A percentile compares a stretch with the other conserved stretches of the same genome.
phyloP scores from a whole-genome alignment of 768 basidiomycete genomes.

The Kwoniella europaea region DNA sequence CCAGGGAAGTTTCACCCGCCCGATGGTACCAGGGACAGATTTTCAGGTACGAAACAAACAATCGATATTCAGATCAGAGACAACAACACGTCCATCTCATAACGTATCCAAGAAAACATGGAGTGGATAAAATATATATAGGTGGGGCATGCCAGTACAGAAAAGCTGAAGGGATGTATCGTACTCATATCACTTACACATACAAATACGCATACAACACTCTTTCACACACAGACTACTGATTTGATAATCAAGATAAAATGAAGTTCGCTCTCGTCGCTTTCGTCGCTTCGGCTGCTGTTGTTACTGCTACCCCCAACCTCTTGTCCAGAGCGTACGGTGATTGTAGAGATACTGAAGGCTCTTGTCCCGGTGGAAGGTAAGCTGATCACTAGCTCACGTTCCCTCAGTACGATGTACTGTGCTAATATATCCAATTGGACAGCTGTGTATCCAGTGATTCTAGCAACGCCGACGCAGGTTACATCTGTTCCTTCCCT shows the following conservation, averaged over 20 bases:
- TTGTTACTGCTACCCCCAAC: not conserved
- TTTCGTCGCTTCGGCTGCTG: not conserved
- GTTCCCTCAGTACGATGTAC: not conserved
- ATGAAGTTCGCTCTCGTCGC: not conserved
- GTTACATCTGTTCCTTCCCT: not conserved
- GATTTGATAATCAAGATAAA: not conserved
- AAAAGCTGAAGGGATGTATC: no score
- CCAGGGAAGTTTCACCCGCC: not conserved
- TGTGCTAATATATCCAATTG: not conserved
- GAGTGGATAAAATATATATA: no score
- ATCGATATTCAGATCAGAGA: not conserved
- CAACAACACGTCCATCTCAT: not conserved
- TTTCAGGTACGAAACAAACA: not conserved
- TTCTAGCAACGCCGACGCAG: not conserved
- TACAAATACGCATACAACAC: no score
- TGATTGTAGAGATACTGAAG: not conserved
- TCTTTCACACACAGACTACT: not conserved
- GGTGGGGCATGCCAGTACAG: no score
- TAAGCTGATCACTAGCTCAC: not conserved
- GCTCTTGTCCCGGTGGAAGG: not conserved
- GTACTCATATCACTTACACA: no score
- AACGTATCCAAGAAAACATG: not conserved
- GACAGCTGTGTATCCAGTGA: not conserved
- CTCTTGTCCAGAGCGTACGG: not conserved
- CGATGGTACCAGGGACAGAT: not conserved